Conservation (phyloP, 2,329 filamentous ascomycete genomes). For the Cercospora berteroae region DNA sequence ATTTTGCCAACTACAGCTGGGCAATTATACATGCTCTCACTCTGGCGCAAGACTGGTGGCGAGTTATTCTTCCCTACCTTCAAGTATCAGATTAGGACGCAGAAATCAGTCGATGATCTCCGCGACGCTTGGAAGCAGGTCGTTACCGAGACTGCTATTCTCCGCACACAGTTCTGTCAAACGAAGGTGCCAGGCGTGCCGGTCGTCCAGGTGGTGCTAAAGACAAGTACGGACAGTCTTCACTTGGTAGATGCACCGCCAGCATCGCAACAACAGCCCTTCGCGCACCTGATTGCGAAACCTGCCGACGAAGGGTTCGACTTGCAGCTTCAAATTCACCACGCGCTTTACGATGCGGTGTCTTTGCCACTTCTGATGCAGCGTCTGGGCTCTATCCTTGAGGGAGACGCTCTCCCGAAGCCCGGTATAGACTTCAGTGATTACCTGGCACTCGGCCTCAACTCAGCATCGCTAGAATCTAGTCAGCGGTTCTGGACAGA, state of each 20-base stretch:
- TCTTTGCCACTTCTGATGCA: conserved; percentile 66
- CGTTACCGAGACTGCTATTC: conserved; percentile 56
- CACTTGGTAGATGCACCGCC: conserved; percentile 23
- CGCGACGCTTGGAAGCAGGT: conserved; percentile 62
- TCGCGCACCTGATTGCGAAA: conserved; percentile 26
- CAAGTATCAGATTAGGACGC: conserved; percentile 53
- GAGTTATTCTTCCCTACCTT: conserved; percentile 73
- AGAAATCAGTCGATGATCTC: conserved; percentile 45
- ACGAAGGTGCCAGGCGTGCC: conserved; percentile 45
- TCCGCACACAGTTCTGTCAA: conserved; percentile 66
- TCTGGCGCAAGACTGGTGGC: conserved; percentile 68
- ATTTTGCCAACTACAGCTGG: conserved; percentile 71
- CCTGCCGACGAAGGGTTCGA: conserved; percentile 20
- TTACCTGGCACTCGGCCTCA: conserved; percentile 42
- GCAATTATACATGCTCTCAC: conserved; percentile 75
- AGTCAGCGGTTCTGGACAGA: conserved; percentile 52
- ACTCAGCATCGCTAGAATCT: neutral
- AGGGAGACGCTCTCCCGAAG: neutral
- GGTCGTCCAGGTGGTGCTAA: conserved; percentile 63
- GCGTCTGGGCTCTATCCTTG: conserved; percentile 41
- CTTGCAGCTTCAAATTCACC: conserved; percentile 63
- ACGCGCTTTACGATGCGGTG: conserved; percentile 84
- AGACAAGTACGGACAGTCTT: conserved; percentile 39
- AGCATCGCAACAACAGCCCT: conserved; percentile 19
- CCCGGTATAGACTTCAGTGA: conserved; percentile 39